Conservation (phyloP, 2,329 filamentous ascomycete species). For the Aspergillus aculeatinus region DNA sequence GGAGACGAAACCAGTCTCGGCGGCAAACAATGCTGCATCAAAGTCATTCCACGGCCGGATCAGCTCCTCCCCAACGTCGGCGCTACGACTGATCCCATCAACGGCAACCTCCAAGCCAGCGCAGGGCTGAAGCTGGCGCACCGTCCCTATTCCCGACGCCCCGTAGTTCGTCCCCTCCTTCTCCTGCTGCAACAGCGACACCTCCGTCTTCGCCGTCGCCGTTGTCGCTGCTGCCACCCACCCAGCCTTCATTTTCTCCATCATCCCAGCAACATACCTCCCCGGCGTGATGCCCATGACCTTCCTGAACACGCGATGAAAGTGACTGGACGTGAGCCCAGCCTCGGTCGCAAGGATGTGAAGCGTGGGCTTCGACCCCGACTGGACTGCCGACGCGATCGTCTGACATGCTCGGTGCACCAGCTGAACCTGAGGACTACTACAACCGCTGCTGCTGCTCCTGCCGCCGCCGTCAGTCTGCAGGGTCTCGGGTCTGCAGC, state of each 20-base stretch:
- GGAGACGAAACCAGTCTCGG: conserved; percentile 20
- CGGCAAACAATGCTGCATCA: conserved; percentile 33
- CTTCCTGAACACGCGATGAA: conserved; percentile 57
- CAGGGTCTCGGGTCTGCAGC: conserved; percentile 51
- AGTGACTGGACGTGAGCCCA: conserved; percentile 52
- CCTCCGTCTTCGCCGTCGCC: too few relatives aligned
- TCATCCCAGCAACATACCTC: conserved; percentile 29
- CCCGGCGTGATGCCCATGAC: conserved; percentile 52
- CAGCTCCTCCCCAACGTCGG: not conserved
- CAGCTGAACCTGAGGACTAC: conserved; percentile 33
- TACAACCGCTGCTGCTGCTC: not conserved
- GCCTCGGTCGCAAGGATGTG: conserved; percentile 49
- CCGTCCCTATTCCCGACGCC: not conserved
- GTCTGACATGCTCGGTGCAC: conserved; percentile 34
- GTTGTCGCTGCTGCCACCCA: not conserved
- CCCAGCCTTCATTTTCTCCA: conserved; percentile 5
- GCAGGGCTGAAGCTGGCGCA: not conserved
- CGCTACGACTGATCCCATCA: not conserved
- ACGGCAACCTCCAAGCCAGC: not conserved
- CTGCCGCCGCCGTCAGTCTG: conserved; percentile 22
- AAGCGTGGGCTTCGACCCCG: conserved; percentile 39
- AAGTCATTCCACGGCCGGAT: conserved; percentile 37
- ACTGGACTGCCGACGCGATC: conserved; percentile 26
- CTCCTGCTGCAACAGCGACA: not conserved
- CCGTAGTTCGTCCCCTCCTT: not conserved